Evolutionary conservation across 257 asterid species (phyloP).

Genomic region (Lycium ferocissimum): DNA sequence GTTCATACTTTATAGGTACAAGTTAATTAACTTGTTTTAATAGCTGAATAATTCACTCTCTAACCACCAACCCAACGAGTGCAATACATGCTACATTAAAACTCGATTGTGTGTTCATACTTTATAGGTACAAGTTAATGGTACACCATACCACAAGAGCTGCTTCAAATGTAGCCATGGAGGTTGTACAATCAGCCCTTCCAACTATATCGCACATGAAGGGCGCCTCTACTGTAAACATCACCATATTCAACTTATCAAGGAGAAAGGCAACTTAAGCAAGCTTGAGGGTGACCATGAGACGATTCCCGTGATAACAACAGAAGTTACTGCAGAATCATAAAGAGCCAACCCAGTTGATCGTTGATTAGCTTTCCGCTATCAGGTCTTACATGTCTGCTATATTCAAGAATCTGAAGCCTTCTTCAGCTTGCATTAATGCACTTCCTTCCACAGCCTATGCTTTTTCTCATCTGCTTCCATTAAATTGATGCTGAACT

Average conservation of each 20-base stretch:
- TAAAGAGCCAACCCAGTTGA: neutral
- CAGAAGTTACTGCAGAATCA: slow-evolving; percentile 47
- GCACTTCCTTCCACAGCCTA: neutral
- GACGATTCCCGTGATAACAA: slow-evolving; percentile 37
- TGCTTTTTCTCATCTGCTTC: neutral
- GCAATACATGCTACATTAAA: neutral
- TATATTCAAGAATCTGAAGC: slow-evolving; percentile 7
- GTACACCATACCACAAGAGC: slow-evolving; percentile 86
- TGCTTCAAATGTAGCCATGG: slow-evolving; percentile 95
- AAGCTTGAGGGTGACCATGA: slow-evolving; percentile 85
- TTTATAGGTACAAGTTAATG: slow-evolving; percentile 81
- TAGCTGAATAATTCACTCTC: too few relatives aligned
- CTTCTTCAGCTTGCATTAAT: neutral
- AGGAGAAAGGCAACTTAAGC: slow-evolving; percentile 98
- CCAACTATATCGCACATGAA: slow-evolving; percentile 92
- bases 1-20: slow-evolving; percentile 57
- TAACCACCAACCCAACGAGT: neutral
- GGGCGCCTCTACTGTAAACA: slow-evolving; percentile 96
- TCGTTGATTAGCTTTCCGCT: neutral
- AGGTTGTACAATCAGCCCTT: slow-evolving; percentile 95
- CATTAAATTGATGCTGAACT: slow-evolving; percentile 14
- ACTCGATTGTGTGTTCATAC: slow-evolving; percentile 6
- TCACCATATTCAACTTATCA: slow-evolving; percentile 95
- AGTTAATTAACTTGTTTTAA: slow-evolving; percentile 48
- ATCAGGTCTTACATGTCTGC: neutral